These are phyloP conservation scores for Quercus dentata DNA, from an alignment of 306 rosid genomes.

Conservation along the genomic window DNA sequence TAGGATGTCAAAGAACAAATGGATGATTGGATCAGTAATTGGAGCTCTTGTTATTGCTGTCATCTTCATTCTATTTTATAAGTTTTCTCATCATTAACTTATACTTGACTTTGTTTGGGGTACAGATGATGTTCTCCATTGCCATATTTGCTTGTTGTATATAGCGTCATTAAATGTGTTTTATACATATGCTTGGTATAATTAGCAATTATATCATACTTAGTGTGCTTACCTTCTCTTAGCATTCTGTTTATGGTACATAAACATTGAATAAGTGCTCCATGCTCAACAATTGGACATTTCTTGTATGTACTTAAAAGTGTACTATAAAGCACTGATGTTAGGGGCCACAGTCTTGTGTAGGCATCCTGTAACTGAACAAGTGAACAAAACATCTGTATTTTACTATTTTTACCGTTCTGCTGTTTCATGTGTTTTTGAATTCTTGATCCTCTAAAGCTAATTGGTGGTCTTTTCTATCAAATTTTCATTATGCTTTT, in stretches of 20 bases:
- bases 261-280: neutral
- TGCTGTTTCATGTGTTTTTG: neutral
- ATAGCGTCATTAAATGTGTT: conserved; percentile 24
- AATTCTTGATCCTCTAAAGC: neutral
- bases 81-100: conserved; percentile 48
- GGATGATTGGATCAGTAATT: conserved; percentile 62
- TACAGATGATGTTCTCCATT: conserved; percentile 11
- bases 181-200: neutral
- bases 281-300: neutral
- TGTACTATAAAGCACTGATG: neutral
- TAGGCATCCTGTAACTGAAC: neutral
- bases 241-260: neutral
- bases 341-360: neutral
- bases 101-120: conserved; percentile 2
- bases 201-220: neutral
- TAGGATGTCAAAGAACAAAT: conserved; percentile 77
- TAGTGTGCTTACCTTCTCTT: neutral
- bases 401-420: neutral
- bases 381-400: neutral
- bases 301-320: neutral
- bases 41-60: conserved; percentile 75
- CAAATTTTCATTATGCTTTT: neutral
- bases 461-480: neutral
- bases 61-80: conserved; percentile 50
- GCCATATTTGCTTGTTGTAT: conserved; percentile 30